These are phyloP conservation scores for Cystofilobasidium macerans DNA, from an alignment of 768 basidiomycete genomes.

Conservation along the genomic window DNA sequence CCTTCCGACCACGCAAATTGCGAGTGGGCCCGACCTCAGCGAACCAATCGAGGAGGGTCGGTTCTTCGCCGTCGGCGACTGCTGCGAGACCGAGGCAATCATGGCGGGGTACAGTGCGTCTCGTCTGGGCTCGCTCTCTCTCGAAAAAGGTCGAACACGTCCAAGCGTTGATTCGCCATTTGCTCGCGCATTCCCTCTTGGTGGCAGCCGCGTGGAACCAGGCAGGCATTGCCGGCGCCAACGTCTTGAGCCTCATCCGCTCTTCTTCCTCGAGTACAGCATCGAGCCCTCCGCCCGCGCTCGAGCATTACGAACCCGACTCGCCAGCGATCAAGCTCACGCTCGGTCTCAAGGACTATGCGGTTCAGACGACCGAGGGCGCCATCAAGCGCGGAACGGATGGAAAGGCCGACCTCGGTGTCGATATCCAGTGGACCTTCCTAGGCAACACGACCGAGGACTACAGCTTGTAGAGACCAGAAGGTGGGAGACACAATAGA, in stretches of 20 bases:
- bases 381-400: background rate
- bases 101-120: slow-evolving; percentile 37
- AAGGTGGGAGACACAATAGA: too few species aligned
- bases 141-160: background rate
- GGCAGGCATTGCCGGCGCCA: slow-evolving; percentile 36
- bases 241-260: slow-evolving; percentile 32
- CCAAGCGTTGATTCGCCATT: background rate
- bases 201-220: slow-evolving; percentile 34
- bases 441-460: background rate
- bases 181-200: background rate
- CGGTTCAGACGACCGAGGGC: background rate
- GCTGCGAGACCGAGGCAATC: slow-evolving; percentile 36
- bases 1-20: slow-evolving; percentile 32
- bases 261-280: background rate
- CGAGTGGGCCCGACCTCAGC: slow-evolving; percentile 18
- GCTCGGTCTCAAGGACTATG: slow-evolving; percentile 18
- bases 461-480: background rate
- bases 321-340: slow-evolving; percentile 26
- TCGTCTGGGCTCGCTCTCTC: background rate
- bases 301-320: slow-evolving; percentile 19
- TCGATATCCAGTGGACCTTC: slow-evolving; percentile 16
- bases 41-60: slow-evolving; percentile 22
- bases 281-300: background rate
- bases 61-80: slow-evolving; percentile 38
- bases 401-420: slow-evolving; percentile 14